A percentile compares a stretch with the other conserved stretches of the same genome.
Conservation (phyloP, 768 basidiomycete genomes). For the Xerocomus potaroensis region DNA sequence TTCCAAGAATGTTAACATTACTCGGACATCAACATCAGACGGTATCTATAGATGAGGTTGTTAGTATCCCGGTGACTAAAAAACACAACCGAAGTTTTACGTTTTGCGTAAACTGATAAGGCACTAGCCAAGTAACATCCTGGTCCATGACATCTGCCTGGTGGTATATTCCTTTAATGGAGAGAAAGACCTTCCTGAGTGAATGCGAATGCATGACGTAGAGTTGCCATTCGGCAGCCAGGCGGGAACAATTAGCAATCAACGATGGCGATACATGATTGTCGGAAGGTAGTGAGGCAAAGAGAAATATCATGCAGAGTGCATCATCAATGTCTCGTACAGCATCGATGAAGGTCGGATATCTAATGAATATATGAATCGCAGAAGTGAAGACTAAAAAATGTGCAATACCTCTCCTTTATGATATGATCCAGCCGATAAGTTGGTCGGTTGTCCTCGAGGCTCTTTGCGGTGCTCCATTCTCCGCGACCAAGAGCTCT, state of each 20-base stretch:
- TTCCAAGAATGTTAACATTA: slow-evolving; percentile 97
- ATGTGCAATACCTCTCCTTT: slow-evolving; percentile 76
- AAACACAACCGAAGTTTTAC: slow-evolving; percentile 40
- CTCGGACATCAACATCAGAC: slow-evolving; percentile 92
- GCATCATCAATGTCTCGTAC: slow-evolving; percentile 96
- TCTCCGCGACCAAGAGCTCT: slow-evolving; percentile 90
- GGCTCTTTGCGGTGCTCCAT: slow-evolving; percentile 90
- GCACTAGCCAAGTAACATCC: slow-evolving; percentile 91
- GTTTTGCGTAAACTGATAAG: slow-evolving; percentile 95
- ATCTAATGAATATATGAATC: slow-evolving; percentile 46
- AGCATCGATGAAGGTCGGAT: slow-evolving; percentile 95
- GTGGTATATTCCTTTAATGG: slow-evolving; percentile 97
- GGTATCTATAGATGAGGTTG: slow-evolving; percentile 60
- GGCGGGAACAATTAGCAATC: slow-evolving; percentile 84
- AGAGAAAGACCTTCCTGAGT: slow-evolving; percentile 88
- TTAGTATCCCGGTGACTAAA: slow-evolving; percentile 3
- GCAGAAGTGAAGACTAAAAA: background rate
- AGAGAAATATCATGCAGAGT: slow-evolving; percentile 90
- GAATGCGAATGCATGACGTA: slow-evolving; percentile 87
- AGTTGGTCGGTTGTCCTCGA: slow-evolving; percentile 90
- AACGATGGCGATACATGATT: slow-evolving; percentile 76
- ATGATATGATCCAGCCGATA: slow-evolving; percentile 94
- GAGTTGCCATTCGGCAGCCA: slow-evolving; percentile 95
- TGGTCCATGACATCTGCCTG: slow-evolving; percentile 95
- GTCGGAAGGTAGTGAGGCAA: slow-evolving; percentile 87